phyloP scores from a whole-genome alignment of 495 filamentous ascomycete species.

The Umbilicaria muhlenbergii region DNA sequence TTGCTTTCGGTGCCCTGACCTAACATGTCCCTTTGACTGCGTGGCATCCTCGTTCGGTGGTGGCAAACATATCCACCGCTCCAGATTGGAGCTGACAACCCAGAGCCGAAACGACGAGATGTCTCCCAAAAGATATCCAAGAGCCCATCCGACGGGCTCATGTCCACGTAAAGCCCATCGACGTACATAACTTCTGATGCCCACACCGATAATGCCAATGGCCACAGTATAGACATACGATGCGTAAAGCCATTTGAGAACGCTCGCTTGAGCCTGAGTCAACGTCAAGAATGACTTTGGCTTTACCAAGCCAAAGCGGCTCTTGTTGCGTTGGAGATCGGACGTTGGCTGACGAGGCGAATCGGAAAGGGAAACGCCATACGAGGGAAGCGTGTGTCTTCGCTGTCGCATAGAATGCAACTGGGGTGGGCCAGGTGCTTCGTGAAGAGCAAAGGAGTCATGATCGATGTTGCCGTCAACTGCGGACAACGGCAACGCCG shows the following conservation, averaged over 20 bases:
- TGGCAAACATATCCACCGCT: slow-evolving; percentile 64
- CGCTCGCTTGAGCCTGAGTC: slow-evolving; percentile 57
- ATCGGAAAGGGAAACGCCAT: not conserved
- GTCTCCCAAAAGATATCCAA: slow-evolving; percentile 81
- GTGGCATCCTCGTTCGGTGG: slow-evolving; percentile 22
- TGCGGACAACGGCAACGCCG: too few species aligned
- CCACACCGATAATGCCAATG: slow-evolving; percentile 45
- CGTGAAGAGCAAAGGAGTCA: too few species aligned
- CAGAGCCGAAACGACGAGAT: slow-evolving; percentile 48
- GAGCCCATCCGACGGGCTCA: slow-evolving; percentile 85
- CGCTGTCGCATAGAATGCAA: slow-evolving; percentile 2
- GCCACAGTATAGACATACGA: slow-evolving; percentile 56
- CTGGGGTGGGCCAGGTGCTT: too few species aligned
- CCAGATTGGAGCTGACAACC: slow-evolving; percentile 47
- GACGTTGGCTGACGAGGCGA: not conserved
- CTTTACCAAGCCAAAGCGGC: slow-evolving; percentile 47
- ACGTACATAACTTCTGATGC: slow-evolving; percentile 53
- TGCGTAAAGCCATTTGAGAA: slow-evolving; percentile 75
- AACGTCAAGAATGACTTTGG: slow-evolving; percentile 64
- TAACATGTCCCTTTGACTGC: slow-evolving; percentile 23
- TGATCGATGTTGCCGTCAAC: too few species aligned
- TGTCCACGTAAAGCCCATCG: slow-evolving; percentile 46
- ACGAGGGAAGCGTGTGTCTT: slow-evolving; percentile 12
- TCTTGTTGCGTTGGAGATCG: slow-evolving; percentile 32
- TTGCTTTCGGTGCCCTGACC: slow-evolving; percentile 41